Evolutionary conservation across 305 asterid genomes (phyloP), one percentile per base, ranked within the genome.

Genomic region (Plantago lanceolata): DNA sequence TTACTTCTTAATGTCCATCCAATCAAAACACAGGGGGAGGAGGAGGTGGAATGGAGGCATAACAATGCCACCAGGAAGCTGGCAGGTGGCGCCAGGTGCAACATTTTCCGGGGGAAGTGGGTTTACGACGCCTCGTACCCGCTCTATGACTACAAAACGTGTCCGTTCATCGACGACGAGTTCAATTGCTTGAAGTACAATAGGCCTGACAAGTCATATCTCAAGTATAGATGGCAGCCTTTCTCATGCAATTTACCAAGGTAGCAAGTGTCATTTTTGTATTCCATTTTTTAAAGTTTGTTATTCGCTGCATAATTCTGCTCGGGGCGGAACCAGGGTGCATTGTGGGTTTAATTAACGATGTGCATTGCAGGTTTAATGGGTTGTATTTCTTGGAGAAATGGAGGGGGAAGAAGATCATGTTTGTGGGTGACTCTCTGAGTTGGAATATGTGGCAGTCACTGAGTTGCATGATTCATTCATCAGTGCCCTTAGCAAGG

Each of bases 351-450:
- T n/a, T n/a, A n/a, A n/a, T n/a, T n/a, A n/a, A n/a, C n/a, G n/a
- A n/a, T n/a, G n/a, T n/a, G n/a, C n/a, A n/a, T 68, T 66, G 79
- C 83, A 91, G 96, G 69, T 91, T 91, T 65, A 81, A 85, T 76
- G 96, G 96, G 69, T 6, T 71, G 83, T 29, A 18, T 62, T 86
- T 91, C 71, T 73, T 91, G 92, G 85, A 83, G 82, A 88, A 76
- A 67, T 79, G 71, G 68, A 86, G 89, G 75, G 96, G 98, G 60
- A 91, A 86, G 86, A 86, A 85, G 76, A 85, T 91, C 20, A 88
- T 91, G 96, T 91, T 88, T 59, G 98, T 91, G 49, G 98, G 98
- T 1, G 98, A 91, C 73, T 91, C 98, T 69, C 73, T 91, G 84
- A 88, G 98, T 82, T 72, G 80, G 71, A 91, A 91, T 81, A 88